Percentiles rank a stretch among this genome's conserved stretches.
Conservation (phyloP, 2,329 filamentous ascomycete species). For the Paraphaeosphaeria minitans region DNA sequence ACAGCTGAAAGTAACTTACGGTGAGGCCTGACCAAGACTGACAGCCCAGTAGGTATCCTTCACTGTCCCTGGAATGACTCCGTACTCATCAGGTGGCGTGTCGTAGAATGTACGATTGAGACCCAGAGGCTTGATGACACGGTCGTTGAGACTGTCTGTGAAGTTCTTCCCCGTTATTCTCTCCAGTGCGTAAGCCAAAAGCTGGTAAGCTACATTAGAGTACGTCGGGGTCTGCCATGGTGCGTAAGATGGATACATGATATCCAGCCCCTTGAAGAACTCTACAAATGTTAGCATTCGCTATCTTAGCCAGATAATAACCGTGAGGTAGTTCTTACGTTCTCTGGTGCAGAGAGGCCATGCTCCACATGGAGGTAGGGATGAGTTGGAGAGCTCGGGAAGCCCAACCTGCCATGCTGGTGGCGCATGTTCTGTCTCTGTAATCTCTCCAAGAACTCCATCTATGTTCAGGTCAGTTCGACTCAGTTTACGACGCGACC, state of each 20-base stretch:
- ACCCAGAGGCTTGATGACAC: constrained; percentile 47
- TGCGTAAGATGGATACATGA: constrained; percentile 39
- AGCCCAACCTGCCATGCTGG: constrained; percentile 21
- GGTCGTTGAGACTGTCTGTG: constrained; percentile 40
- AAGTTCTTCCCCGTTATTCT: constrained; percentile 48
- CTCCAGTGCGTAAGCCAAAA: constrained; percentile 48
- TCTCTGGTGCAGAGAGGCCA: constrained; percentile 29
- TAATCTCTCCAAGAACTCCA: constrained; percentile 29
- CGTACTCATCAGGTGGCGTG: constrained; percentile 29
- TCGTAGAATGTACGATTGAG: constrained; percentile 46
- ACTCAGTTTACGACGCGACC: constrained; percentile 20
- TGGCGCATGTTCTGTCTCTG: constrained; percentile 25
- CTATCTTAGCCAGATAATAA: neutral
- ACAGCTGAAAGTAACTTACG: constrained; percentile 17
- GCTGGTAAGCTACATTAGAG: constrained; percentile 45
- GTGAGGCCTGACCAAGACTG: constrained; percentile 26
- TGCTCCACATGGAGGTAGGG: constrained; percentile 27
- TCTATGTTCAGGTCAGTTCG: constrained; percentile 47
- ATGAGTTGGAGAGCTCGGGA: constrained; percentile 19
- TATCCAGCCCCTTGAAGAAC: constrained; percentile 42
- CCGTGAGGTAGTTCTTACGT: constrained; percentile 12
- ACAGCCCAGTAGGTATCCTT: constrained; percentile 29
- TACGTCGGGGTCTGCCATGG: constrained; percentile 42
- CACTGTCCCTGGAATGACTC: constrained; percentile 45
- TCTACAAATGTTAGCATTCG: constrained; percentile 25